Evolutionary conservation across 2,329 filamentous ascomycete genomes (phyloP).

Genomic region (Verticillium isaacii): DNA sequence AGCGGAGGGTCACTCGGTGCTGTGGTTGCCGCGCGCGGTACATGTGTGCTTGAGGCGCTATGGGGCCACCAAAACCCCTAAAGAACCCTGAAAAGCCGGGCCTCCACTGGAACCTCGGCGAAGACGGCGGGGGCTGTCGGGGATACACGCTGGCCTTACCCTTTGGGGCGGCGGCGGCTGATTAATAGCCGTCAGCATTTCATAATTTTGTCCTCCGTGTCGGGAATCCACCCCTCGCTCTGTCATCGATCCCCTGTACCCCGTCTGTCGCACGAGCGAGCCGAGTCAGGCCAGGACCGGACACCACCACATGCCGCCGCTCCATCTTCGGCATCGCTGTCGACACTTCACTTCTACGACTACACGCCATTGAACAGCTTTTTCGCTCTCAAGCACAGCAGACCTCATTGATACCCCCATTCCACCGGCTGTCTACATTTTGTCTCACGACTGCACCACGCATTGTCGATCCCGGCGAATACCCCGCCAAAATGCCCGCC

Average conservation of each 20-base stretch:
- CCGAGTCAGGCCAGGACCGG: neutral
- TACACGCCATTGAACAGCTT: neutral
- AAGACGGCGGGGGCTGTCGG: neutral
- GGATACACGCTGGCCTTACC: neutral
- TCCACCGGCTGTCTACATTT: neutral
- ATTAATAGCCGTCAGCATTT: conserved; percentile 2
- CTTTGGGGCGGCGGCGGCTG: neutral
- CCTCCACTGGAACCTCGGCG: conserved; percentile 1
- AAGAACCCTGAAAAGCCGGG: neutral
- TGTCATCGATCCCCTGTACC: neutral
- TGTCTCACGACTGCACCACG: neutral
- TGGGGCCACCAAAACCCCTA: neutral
- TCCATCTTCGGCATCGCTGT: neutral
- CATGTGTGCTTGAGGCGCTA: neutral
- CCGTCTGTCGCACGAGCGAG: neutral
- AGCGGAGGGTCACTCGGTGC: neutral
- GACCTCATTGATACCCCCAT: neutral
- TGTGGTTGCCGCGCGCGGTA: conserved; percentile 1
- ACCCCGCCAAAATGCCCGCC: conserved; percentile 8
- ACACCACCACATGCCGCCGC: neutral
- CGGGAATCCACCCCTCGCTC: neutral
- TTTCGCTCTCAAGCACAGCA: neutral
- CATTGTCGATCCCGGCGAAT: neutral
- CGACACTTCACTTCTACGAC: neutral
- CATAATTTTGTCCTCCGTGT: neutral